Evolutionary conservation across 2,329 filamentous ascomycete genomes (phyloP), one percentile per base, ranked within the genome.

Genomic region (Aspergillus ochraceus): DNA sequence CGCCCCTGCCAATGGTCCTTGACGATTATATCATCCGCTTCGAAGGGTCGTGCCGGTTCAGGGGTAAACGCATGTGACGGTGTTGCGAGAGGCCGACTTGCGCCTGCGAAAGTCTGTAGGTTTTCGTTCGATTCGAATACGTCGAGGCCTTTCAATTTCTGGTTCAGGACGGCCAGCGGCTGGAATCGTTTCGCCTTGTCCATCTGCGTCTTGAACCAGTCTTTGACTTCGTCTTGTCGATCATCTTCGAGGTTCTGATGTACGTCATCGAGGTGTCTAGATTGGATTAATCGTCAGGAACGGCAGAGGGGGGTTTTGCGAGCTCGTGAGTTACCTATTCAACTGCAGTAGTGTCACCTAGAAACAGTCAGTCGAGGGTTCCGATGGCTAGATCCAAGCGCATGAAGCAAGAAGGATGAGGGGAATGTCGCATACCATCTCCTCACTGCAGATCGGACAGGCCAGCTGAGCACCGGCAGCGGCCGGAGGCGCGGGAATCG

Each of bases 371-470:
- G 60, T 46, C 52, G 53, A 45, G 49, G n/a, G 54, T 22, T 24
- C 19, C 30, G 22, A 58, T 17, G 14, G 29, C 32, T 19, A 22
- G n/a, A 49, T 42, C 10, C 9, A 22, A 50, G 22, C n/a, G 42
- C 2, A 30, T 32, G 17, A 22, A 22, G 24, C 12, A 53, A 11
- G n/a, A 42, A 30, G 20, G 20, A 45, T 19, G 24, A 52, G 45
- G 45, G 20, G 45, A 30, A 46, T 39, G 62, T 54, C 50, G 70
- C 79, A 64, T 80, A 95, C 92, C 95, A 99, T 99, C 77, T 97
- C 93, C 79, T 98, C 96, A 68, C 88, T 92, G 77, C 95, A 99
- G 73, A 99, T 99, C n/a, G 95, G 95, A 75, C 95, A 99, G 57
- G 94, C 87, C 60, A 99, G 86, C 75, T 85, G 85, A 65, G 86